These are phyloP conservation scores for Passiflora organensis DNA, from an alignment of 345 rosid genomes.

Conservation along the genomic window DNA sequence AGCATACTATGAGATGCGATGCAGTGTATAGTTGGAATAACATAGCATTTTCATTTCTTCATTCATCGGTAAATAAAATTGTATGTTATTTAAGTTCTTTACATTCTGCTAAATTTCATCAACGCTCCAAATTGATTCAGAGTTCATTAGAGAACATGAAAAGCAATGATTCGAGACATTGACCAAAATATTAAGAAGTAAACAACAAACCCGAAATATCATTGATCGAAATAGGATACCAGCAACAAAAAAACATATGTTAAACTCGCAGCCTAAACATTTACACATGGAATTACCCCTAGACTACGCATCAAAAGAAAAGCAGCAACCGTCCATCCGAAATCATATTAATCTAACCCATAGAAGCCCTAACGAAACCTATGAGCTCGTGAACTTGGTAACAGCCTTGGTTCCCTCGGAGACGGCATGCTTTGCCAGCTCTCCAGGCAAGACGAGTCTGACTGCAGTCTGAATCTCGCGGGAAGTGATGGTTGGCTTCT, in stretches of 20 bases:
- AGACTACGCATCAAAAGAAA: neutral
- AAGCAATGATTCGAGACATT: too few relatives aligned
- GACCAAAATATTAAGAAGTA: too few relatives aligned
- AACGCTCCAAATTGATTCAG: too few relatives aligned
- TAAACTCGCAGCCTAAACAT: neutral
- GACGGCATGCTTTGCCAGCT: constrained; percentile 26
- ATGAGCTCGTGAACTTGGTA: constrained; percentile 27
- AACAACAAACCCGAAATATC: neutral
- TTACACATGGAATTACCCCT: neutral
- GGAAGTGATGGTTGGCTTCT: constrained; percentile 26
- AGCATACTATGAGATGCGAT: constrained; percentile 23
- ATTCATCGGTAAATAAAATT: constrained; percentile 49
- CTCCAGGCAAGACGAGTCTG: constrained; percentile 21
- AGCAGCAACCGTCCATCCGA: neutral
- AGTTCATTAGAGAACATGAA: too few relatives aligned
- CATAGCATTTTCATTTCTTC: constrained; percentile 36
- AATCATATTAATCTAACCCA: neutral
- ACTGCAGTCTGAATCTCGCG: constrained; percentile 29
- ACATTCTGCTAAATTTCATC: too few relatives aligned
- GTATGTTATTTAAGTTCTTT: constrained; percentile 9
- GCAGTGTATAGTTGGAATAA: constrained; percentile 44
- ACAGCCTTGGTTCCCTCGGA: constrained; percentile 30
- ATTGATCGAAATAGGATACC: neutral
- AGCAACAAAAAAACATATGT: neutral
- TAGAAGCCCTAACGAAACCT: constrained; percentile 1